Evolutionary conservation across 768 basidiomycete species (phyloP).

Genomic region (Phaeotremella fagi): DNA sequence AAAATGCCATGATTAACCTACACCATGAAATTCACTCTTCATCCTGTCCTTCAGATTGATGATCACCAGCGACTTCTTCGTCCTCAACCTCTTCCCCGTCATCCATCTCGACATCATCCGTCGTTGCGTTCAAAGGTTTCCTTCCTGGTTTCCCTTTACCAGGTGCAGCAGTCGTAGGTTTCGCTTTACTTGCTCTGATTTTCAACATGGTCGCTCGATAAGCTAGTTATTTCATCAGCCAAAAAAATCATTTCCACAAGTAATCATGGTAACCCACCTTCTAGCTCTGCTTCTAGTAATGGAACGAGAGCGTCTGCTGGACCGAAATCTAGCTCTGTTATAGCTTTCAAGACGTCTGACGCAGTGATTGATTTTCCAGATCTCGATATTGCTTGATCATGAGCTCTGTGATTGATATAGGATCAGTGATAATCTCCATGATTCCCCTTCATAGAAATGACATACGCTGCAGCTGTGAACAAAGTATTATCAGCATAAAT

Average conservation of each 20-base stretch:
- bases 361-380: constrained; percentile 85
- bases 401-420: too few species aligned
- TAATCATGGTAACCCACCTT: constrained; percentile 34
- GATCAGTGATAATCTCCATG: too few species aligned
- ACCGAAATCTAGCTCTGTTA: constrained; percentile 39
- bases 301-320: constrained; percentile 34
- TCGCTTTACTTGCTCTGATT: constrained; percentile 20
- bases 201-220: constrained; percentile 38
- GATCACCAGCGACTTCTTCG: constrained; percentile 12
- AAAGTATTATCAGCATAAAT: too few species aligned
- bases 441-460: too few species aligned
- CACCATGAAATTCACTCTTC: constrained; percentile 48
- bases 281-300: constrained; percentile 35
- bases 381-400: constrained; percentile 77
- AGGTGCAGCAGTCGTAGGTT: constrained; percentile 11
- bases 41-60: constrained; percentile 25
- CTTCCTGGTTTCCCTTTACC: constrained; percentile 7
- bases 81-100: constrained; percentile 38
- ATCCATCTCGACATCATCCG: constrained; percentile 17
- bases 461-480: constrained; percentile 56
- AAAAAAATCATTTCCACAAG: constrained; percentile 31
- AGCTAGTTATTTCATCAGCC: constrained; percentile 44
- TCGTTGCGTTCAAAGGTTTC: constrained; percentile 17
- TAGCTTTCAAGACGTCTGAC: constrained; percentile 76
- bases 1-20: constrained; percentile 26